Evolutionary conservation across 2,329 filamentous ascomycete species (phyloP).

Genomic region (Paracoccidioides lutzii): DNA sequence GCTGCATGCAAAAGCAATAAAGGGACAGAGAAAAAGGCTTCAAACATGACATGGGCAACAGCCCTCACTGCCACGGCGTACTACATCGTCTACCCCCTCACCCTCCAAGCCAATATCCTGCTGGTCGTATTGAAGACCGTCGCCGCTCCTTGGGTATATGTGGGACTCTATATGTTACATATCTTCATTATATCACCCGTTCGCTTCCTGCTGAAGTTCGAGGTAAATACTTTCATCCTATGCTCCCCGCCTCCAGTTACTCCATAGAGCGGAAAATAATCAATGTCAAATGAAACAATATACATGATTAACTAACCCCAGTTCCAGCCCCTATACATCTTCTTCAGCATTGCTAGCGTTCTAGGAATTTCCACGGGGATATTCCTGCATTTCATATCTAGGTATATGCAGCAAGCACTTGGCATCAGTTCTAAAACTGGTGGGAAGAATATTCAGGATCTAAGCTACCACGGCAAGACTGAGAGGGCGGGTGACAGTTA

Average conservation of each 20-base stretch:
- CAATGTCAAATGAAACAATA: neutral
- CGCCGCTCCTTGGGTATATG: constrained; percentile 36
- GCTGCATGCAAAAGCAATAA: neutral
- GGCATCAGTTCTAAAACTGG: neutral
- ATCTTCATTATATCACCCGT: constrained; percentile 37
- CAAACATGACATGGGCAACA: constrained; percentile 6
- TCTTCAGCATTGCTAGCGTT: constrained; percentile 52
- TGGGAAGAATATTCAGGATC: neutral
- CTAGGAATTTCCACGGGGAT: constrained; percentile 54
- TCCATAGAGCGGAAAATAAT: too few relatives aligned
- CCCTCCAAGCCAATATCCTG: constrained; percentile 27
- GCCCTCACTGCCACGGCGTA: constrained; percentile 21
- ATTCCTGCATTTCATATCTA: constrained; percentile 45
- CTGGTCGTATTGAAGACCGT: constrained; percentile 28
- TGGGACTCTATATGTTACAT: constrained; percentile 31
- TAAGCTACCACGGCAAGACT: neutral
- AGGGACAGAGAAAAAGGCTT: neutral
- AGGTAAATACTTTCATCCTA: constrained; percentile 32
- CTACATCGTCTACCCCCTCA: constrained; percentile 28
- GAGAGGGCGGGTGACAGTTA: neutral
- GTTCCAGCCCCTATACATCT: constrained; percentile 36
- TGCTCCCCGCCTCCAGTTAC: neutral
- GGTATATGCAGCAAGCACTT: constrained; percentile 12
- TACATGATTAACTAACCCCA: neutral
- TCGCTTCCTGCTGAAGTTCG: constrained; percentile 38